These are phyloP conservation scores for Termitomyces sp. DNA, from an alignment of 768 basidiomycete species.

Conservation along the genomic window DNA sequence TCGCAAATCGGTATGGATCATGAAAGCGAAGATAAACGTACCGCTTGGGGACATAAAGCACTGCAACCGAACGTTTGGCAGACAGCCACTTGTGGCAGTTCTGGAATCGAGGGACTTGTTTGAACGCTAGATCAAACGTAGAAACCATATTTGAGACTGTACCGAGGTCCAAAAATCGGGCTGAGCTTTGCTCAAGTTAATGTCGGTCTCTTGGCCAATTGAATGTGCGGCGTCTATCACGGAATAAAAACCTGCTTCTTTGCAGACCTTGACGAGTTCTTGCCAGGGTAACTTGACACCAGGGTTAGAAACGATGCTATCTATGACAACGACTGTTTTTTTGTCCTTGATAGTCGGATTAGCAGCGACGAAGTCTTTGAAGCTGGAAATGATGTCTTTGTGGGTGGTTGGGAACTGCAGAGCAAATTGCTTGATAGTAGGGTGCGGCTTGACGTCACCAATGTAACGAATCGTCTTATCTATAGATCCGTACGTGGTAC, in stretches of 20 bases:
- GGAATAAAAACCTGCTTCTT: constrained; percentile 55
- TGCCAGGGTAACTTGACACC: constrained; percentile 74
- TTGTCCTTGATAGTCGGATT: constrained; percentile 11
- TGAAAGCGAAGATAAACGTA: constrained; percentile 11
- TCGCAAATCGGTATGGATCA: background rate
- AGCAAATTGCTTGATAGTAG: constrained; percentile 41
- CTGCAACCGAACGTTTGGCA: constrained; percentile 59
- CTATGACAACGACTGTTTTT: constrained; percentile 65
- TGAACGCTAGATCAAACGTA: background rate
- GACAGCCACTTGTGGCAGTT: constrained; percentile 88
- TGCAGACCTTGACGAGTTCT: constrained; percentile 61
- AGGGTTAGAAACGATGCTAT: constrained; percentile 60
- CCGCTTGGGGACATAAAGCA: constrained; percentile 69
- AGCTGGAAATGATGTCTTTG: constrained; percentile 27
- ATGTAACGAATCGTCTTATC: constrained; percentile 46
- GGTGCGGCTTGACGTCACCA: constrained; percentile 49
- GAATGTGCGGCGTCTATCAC: constrained; percentile 82
- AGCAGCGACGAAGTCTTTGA: constrained; percentile 22
- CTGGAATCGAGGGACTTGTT: constrained; percentile 22
- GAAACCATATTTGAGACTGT: constrained; percentile 14
- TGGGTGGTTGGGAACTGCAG: constrained; percentile 55
- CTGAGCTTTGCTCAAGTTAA: constrained; percentile 48
- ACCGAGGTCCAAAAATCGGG: constrained; percentile 84
- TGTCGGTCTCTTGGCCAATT: constrained; percentile 66
- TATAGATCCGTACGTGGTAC: constrained; percentile 43